Evolutionary conservation across 495 filamentous ascomycete species (phyloP), one percentile per base, ranked within the genome.

Genomic region (Neurospora sp.): DNA sequence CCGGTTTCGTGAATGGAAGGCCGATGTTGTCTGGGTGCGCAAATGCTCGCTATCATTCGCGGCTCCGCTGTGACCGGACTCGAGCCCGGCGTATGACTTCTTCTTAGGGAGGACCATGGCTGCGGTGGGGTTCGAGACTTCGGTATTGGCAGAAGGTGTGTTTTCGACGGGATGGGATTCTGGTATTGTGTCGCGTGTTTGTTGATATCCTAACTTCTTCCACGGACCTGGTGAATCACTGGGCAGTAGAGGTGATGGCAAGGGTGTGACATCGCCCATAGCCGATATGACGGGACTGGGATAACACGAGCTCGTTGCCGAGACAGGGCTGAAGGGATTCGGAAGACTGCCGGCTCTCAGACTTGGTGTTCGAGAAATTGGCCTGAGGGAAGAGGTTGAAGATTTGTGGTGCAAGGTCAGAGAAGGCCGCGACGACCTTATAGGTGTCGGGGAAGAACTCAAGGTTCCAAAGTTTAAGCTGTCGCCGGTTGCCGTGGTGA

Each of bases 221-320:
- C 91, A 92, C 27, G 90, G 90, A 6, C 87, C 88, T n/a, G 94
- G 92, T 9, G 92, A 93, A 62, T 91, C 90, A 73, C 84, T 84
- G 9, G 87, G 87, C 73, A 92, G 84, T 46, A 98, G 87, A 9
- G 96, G 96, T 6, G 96, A 98, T 12, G 96, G 96, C 31, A 99
- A 82, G 70, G 96, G 96, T 5, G 96, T 99, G 73, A 99, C 90
- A 78, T 97, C 93, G 46, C 89, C 88, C 89, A 97, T 90, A 23
- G 94, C 92, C 73, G 90, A 89, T 46, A 97, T 86, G 73, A 91
- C 89, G 3, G 94, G 94, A 46, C 84, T 86, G 35, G 84, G 76
- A 70, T 83, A 83, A 46, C 78, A 74, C 0, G 84, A 85, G 76
- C 83, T 85, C 23, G 84, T 76, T 12, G 81, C 82, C 48, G 84